phyloP scores from a whole-genome alignment of 305 asterid species.

The Ilex paraguariensis region DNA sequence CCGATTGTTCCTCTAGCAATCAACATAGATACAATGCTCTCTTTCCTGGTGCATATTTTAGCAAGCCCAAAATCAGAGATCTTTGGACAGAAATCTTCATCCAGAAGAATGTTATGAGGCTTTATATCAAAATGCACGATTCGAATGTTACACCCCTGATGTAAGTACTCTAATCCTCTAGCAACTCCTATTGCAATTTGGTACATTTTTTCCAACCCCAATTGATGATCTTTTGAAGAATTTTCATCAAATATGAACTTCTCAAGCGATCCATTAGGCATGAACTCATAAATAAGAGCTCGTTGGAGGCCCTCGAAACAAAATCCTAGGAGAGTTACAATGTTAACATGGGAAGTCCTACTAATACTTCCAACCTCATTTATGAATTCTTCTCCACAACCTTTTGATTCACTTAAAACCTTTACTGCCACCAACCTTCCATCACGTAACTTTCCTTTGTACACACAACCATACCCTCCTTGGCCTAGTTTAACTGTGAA shows the following conservation, averaged over 20 bases:
- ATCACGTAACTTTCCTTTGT: slow-evolving; percentile 24
- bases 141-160: slow-evolving; percentile 19
- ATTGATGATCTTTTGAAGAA: background rate
- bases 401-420: slow-evolving; percentile 22
- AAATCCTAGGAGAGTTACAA: slow-evolving; percentile 19
- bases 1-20: slow-evolving; percentile 22
- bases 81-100: slow-evolving; percentile 19
- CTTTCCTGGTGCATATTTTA: slow-evolving; percentile 8
- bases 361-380: slow-evolving; percentile 31
- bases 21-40: slow-evolving; percentile 8
- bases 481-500: slow-evolving; percentile 28
- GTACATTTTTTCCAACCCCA: slow-evolving; percentile 11
- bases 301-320: slow-evolving; percentile 18
- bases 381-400: slow-evolving; percentile 25
- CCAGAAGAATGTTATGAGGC: slow-evolving; percentile 34
- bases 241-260: slow-evolving; percentile 13
- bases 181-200: slow-evolving; percentile 20
- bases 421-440: slow-evolving; percentile 33
- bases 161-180: slow-evolving; percentile 22
- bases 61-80: slow-evolving; percentile 19
- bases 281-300: slow-evolving; percentile 20
- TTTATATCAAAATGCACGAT: slow-evolving; percentile 25
- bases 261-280: slow-evolving; percentile 24
- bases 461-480: slow-evolving; percentile 36
- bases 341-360: slow-evolving; percentile 19